A percentile compares a stretch with the other conserved stretches of the same genome.
Evolutionary conservation across 2,329 filamentous ascomycete genomes (phyloP).

Genomic region (Ascocoryne sarcoides): DNA sequence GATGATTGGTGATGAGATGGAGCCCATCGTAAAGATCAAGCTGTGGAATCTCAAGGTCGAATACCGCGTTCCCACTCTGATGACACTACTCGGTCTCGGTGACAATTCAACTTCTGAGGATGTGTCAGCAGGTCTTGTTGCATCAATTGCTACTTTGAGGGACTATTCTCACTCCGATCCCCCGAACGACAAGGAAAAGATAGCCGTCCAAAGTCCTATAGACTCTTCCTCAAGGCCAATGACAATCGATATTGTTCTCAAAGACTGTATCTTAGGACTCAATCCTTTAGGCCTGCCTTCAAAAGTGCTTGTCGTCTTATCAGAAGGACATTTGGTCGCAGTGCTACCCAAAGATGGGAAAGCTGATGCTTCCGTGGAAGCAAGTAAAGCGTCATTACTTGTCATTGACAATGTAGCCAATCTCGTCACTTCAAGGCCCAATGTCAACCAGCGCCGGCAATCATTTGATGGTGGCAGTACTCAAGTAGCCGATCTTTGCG

Average conservation of each 20-base stretch:
- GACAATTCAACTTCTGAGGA: conserved; percentile 62
- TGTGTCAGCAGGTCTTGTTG: conserved; percentile 65
- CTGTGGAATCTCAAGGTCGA: conserved; percentile 78
- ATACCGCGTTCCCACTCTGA: conserved; percentile 76
- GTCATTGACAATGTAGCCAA: conserved; percentile 67
- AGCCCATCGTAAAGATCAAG: conserved; percentile 82
- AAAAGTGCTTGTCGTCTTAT: conserved; percentile 70
- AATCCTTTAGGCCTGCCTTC: conserved; percentile 70
- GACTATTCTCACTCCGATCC: conserved; percentile 45
- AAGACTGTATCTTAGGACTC: conserved; percentile 74
- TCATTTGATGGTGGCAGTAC: conserved; percentile 29
- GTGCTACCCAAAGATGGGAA: conserved; percentile 56
- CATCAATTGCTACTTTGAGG: conserved; percentile 70
- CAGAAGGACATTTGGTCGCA: conserved; percentile 65
- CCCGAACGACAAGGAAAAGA: conserved; percentile 6
- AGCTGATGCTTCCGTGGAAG: conserved; percentile 53
- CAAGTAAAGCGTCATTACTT: conserved; percentile 75
- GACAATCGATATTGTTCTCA: conserved; percentile 64
- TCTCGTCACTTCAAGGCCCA: conserved; percentile 3
- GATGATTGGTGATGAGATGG: conserved; percentile 89
- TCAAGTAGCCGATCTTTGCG: conserved; percentile 48
- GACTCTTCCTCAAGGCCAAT: conserved; percentile 34
- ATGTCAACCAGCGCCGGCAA: conserved; percentile 13
- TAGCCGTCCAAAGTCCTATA: conserved; percentile 1
- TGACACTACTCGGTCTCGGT: conserved; percentile 66